Percentiles rank a stretch among this genome's conserved stretches.
Evolutionary conservation across 371 early-diverging fungal species (phyloP).

Genomic region (Racocetra persica): DNA sequence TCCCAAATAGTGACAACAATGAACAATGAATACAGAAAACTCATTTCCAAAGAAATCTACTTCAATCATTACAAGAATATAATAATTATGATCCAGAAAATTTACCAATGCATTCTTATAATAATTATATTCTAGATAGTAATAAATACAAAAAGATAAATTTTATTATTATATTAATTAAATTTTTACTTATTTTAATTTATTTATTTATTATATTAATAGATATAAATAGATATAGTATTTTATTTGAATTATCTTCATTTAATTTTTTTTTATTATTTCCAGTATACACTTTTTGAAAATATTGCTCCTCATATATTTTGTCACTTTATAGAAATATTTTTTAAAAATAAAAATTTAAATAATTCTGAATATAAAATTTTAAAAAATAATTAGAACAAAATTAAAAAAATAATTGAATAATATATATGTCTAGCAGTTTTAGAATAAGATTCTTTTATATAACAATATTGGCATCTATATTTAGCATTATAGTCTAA

Average conservation of each 20-base stretch:
- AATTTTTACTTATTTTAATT: background rate
- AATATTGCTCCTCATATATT: background rate
- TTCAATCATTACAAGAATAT: too few species aligned
- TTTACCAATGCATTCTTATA: background rate
- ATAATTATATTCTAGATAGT: background rate
- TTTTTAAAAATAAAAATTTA: background rate
- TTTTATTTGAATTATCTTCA: constrained; percentile 9
- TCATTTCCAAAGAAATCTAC: too few species aligned
- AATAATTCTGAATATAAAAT: background rate
- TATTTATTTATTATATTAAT: background rate
- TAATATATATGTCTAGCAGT: background rate
- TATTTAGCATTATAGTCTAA: background rate
- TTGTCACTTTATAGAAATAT: background rate
- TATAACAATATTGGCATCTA: background rate
- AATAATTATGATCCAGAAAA: background rate
- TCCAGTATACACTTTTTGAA: constrained; percentile 10
- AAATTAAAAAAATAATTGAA: background rate
- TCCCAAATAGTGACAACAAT: too few species aligned
- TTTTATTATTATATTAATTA: background rate
- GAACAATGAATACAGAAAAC: too few species aligned
- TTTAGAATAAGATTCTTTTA: background rate
- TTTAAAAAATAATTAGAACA: background rate
- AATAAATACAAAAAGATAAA: background rate
- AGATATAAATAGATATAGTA: background rate
- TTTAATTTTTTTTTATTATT: background rate